Base-by-base conservation (phyloP, 139 green algal species). In the Micromonas pusilla region DNA sequence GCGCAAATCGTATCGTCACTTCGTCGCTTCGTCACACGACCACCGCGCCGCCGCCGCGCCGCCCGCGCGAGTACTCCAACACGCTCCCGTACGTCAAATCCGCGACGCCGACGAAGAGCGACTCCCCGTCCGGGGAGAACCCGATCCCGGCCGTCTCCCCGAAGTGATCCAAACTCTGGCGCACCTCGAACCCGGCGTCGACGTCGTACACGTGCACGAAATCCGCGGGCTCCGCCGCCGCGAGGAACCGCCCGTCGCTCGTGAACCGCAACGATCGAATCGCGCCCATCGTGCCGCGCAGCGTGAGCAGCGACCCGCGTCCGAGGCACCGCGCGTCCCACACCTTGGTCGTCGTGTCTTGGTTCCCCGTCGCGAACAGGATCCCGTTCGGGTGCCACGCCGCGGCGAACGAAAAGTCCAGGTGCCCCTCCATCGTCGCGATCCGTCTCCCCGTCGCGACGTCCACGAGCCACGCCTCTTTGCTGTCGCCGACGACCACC, bases 381-480 rank as follows among this genome's bases (percentile, higher is more conserved):
- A 84, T 76, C 28, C 91, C 92, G 28, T 83, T 79, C 0, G 93
- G 93, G 82, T 96, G 92, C 94, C 94, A 98, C 2, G 89, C 90
- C 1, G 86, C 88, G 0, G 94, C 93, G 82, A 98, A 98, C 23
- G 86, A 92, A 83, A 88, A 98, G 90, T 98, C 93, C 16, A 86
- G 60, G 75, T 98, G 94, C n/a, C 90, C 93, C 23, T 74, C 30
- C 34, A 94, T 79, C 21, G n/a, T 33, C 3, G 70, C 73, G n/a
- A 89, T 82, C 3, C n/a, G 1, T 32, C 70, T 30, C 72, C 73
- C 73, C 83, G 80, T 87, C 39, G 66, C 21, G 0, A 64, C 52
- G 76, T 91, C 86, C 39, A 79, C 57, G 30, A 91, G 57, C 3
- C 84, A 32, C 0, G 82, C 89, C 0, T 82, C 76, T 0, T 91